phyloP scores from a whole-genome alignment of 805 yeast genomes.

The Ogataea wickerhamii region DNA sequence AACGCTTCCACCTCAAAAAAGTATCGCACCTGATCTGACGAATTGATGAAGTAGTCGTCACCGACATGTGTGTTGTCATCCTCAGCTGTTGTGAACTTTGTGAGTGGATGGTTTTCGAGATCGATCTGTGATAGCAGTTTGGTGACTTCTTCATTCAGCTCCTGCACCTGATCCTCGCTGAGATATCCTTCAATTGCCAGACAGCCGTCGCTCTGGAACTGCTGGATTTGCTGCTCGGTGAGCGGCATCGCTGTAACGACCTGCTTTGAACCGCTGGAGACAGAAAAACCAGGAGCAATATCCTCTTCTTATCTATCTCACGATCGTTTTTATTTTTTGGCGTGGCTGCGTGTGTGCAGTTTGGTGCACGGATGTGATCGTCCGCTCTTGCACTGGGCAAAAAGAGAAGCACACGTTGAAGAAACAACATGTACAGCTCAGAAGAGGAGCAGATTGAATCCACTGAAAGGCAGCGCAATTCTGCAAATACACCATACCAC shows the following conservation, averaged over 20 bases:
- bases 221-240: conserved; percentile 46
- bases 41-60: conserved; percentile 64
- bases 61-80: conserved; percentile 59
- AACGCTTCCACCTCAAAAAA: conserved; percentile 74
- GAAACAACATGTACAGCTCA: too few relatives aligned
- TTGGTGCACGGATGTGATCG: too few relatives aligned
- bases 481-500: too few relatives aligned
- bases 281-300: too few relatives aligned
- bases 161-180: conserved; percentile 35
- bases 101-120: conserved; percentile 57
- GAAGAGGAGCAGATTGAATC: too few relatives aligned
- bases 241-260: conserved; percentile 32
- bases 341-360: neutral
- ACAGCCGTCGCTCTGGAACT: conserved; percentile 56
- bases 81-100: conserved; percentile 59
- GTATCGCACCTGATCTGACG: conserved; percentile 64
- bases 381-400: too few relatives aligned
- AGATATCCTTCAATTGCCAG: conserved; percentile 58
- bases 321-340: neutral
- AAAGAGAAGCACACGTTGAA: too few relatives aligned
- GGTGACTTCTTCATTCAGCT: conserved; percentile 42
- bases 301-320: too few relatives aligned
- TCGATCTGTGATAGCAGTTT: conserved; percentile 48
- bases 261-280: neutral
- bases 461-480: too few relatives aligned